Percentiles rank a stretch among this genome's conserved stretches.
phyloP scores from a whole-genome alignment of 148 eudicot genomes.

The Rhododendron ferrugineum region DNA sequence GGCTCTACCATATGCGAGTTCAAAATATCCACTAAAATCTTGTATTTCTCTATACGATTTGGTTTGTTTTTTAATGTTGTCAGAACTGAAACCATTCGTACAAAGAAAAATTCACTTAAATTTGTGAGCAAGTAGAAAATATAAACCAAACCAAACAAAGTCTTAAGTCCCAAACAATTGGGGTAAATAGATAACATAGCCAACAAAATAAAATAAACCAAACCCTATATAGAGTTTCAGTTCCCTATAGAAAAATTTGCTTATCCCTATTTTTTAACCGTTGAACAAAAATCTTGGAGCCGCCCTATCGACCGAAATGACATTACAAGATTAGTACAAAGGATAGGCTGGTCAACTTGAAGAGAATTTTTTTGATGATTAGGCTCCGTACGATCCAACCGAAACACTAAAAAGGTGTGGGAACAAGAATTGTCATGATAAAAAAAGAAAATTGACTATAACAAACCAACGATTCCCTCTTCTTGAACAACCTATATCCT shows the following conservation, averaged over 20 bases:
- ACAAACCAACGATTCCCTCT: too few species aligned
- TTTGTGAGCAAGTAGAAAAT: not conserved
- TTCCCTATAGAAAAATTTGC: not conserved
- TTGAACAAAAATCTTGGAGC: too few species aligned
- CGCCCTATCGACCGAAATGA: not conserved
- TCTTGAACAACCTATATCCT: too few species aligned
- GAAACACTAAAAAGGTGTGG: too few species aligned
- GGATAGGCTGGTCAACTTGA: not conserved
- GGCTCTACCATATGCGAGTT: not conserved
- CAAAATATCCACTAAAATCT: not conserved
- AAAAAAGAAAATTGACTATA: too few species aligned
- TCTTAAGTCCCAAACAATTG: not conserved
- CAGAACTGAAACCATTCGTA: not conserved
- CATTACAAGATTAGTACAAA: not conserved
- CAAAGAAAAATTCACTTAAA: not conserved
- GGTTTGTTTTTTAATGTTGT: not conserved
- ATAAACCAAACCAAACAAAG: not conserved
- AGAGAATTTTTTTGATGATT: too few species aligned
- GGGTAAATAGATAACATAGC: not conserved
- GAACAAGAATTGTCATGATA: too few species aligned
- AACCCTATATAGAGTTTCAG: not conserved
- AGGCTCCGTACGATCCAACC: too few species aligned
- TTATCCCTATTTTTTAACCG: not conserved
- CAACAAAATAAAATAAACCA: not conserved
- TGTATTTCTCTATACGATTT: not conserved